Base-by-base conservation (phyloP, 495 filamentous ascomycete genomes). In the Podospora didyma region DNA sequence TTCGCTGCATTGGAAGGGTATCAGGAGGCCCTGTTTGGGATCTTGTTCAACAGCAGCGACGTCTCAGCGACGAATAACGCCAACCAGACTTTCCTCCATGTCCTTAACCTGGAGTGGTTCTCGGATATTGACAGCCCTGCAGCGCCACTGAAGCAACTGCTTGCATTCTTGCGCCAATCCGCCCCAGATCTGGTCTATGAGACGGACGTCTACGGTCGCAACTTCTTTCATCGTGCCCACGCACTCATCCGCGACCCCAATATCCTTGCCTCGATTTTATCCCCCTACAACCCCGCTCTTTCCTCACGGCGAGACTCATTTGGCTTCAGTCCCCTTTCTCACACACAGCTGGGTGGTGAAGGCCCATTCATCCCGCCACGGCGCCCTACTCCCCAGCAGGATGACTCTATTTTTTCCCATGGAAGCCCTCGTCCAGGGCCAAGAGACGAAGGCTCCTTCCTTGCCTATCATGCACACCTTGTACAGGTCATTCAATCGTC, bases 41-140 rank as follows among this genome's bases (percentile, higher is more conserved):
- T 75, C 17, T 61, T 70, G 14, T 49, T 49, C 2, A 61, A 24
- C 50, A 52, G 53, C 11, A 35, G 5, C 2, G 17, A 52, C 4
- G 49, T 69, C 24, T 10, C 48, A 11, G 58, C 54, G 5, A 60
- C 52, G 9, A 79, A 81, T 60, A 69, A 64, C 7, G 76, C 70
- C 14, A 69, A 69, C 9, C 77, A 81, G 57, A 78, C 74, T 1
- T 81, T 78, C 45, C 69, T 81, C 12, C 78, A 81, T 46, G 64
- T 77, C 17, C 62, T 81, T 14, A 64, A 72, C 46, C 55, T 52
- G 1, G 64, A 70, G 9, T 75, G 72, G 71, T 73, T 78, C 49
- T 51, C 60, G 7, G 53, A 65, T 7, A 16, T 70, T 2, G 31
- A 39, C 12, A 49, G 19, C 17, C 51, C 49, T 7, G 47, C 52